Conservation (phyloP, 2,329 filamentous ascomycete species). For the Fusarium sp. region DNA sequence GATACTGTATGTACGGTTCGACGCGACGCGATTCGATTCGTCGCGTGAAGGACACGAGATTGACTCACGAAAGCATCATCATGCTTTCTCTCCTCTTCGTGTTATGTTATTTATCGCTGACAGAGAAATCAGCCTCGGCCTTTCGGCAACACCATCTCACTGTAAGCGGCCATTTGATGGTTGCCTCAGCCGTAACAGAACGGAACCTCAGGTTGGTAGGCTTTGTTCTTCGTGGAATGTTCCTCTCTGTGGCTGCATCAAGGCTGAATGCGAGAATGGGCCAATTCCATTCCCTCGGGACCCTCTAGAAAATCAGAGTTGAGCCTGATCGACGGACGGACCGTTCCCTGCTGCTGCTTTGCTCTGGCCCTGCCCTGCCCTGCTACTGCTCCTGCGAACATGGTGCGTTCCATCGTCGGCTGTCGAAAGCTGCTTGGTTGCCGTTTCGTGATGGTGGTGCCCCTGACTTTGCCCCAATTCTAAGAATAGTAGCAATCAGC, state of each 20-base stretch:
- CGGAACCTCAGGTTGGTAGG: neutral
- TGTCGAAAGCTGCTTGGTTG: constrained; percentile 9
- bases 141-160: constrained; percentile 15
- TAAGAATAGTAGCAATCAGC: constrained; percentile 39
- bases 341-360: constrained; percentile 36
- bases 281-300: constrained; percentile 22
- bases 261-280: constrained; percentile 1
- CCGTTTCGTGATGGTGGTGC: constrained; percentile 35
- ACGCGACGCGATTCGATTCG: constrained; percentile 29
- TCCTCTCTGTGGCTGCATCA: constrained; percentile 1
- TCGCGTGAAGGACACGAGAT: constrained; percentile 21
- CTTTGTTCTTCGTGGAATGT: neutral
- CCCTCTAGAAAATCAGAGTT: constrained; percentile 8
- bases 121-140: constrained; percentile 15
- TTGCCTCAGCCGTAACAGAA: constrained; percentile 10
- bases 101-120: constrained; percentile 7
- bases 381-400: constrained; percentile 14
- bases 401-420: constrained; percentile 3
- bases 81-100: constrained; percentile 1
- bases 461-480: constrained; percentile 44
- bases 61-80: constrained; percentile 1
- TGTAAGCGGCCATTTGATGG: constrained; percentile 31
- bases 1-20: neutral
- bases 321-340: constrained; percentile 39
- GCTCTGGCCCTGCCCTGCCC: neutral